A percentile compares a stretch with the other conserved stretches of the same genome.
Evolutionary conservation across 1,284 basidiomycete genomes (phyloP).

Genomic region (Ganoderma leucocontextum): DNA sequence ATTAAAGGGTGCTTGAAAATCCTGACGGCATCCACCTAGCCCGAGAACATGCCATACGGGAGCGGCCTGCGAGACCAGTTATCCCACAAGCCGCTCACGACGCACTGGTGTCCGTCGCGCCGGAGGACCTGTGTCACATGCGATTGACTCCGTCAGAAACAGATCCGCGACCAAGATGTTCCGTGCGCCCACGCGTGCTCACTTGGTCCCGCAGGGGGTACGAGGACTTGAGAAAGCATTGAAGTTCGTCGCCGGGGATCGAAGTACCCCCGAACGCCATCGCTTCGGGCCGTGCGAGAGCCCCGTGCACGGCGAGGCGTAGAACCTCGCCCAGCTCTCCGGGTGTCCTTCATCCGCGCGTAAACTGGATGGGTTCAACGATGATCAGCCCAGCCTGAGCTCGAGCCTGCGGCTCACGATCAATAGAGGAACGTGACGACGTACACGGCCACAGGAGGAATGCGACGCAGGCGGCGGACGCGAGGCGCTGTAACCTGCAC

Average conservation of each 20-base stretch:
- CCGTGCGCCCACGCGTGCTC: background rate
- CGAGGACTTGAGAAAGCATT: background rate
- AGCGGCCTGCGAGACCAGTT: background rate
- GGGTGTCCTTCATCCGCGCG: background rate
- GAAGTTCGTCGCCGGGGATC: background rate
- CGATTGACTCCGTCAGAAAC: too few relatives aligned
- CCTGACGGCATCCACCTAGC: background rate
- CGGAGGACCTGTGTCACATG: background rate
- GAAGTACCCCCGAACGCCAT: background rate
- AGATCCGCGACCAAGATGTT: too few relatives aligned
- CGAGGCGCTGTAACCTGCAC: background rate
- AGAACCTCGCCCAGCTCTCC: background rate
- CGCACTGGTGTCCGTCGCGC: background rate
- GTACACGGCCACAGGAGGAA: background rate
- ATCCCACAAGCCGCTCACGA: background rate
- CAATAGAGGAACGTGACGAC: background rate
- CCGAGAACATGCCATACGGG: background rate
- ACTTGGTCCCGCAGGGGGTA: slow-evolving; percentile 1
- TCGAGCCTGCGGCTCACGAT: too few relatives aligned
- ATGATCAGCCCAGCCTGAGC: too few relatives aligned
- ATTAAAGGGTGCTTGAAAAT: background rate
- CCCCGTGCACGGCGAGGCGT: background rate
- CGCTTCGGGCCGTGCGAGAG: background rate
- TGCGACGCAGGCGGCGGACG: background rate
- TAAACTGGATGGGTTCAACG: too few relatives aligned